Evolutionary conservation across 805 yeast species (phyloP), one percentile per base, ranked within the genome.

Genomic region (Metschnikowia anglica): DNA sequence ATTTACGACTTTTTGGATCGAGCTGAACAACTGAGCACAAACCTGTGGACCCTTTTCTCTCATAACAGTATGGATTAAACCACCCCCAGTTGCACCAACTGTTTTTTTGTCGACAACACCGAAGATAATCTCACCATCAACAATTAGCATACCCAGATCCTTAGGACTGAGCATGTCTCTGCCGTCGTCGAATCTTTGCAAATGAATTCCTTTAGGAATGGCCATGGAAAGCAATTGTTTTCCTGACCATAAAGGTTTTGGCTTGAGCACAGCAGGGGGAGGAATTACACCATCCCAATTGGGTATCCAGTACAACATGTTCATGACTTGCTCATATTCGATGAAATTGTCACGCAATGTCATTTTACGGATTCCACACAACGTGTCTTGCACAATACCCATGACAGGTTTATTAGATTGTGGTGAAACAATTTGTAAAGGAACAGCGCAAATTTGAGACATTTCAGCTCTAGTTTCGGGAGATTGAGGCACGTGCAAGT

Each of bases 351-450:
- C 99, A 65, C 96, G 83, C 49, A 88, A 70, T 0, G 99, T 91
- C 86, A 93, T 80, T 64, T 93, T 93, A 70, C 99, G 83, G 41
- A 91, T 76, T 73, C 99, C 99, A 79, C 97, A 89, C 53, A 93
- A 73, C 0, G 99, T 90, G 69, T 93, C 99, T 73, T 93, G 99
- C 49, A 93, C 99, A 73, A 93, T 93, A 72, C 99, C 99, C 99
- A 93, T 93, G 52, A 95, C 97, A 28, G 99, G 99, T 69, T 93
- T 93, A 66, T 93, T 93, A 2, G 97, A 88, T 69, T 93, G 99
- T 10, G 99, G 97, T 13, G 97, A 89, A 29, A 93, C 96, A 75
- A 93, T 93, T 68, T 93, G 99, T 44, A 90, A 74, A 7, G 99
- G 99, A 40, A 93, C 99, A 4, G 97, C 96, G 70, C 97, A 89